Evolutionary conservation across 2,329 filamentous ascomycete genomes (phyloP).

Genomic region (Drechslerella coelobrocha): DNA sequence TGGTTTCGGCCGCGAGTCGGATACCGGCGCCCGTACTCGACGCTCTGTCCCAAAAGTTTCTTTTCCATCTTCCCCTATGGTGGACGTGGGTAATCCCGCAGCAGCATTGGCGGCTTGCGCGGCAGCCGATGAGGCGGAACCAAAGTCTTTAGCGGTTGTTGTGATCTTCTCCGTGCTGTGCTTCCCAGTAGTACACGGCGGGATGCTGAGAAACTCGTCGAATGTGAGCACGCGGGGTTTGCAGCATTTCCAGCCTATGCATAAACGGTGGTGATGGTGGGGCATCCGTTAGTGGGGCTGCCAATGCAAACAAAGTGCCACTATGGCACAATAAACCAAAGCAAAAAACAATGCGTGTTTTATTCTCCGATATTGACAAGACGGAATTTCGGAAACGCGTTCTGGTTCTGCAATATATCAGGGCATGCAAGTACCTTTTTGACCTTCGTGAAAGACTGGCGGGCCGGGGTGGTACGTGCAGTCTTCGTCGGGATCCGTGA

Average conservation of each 20-base stretch:
- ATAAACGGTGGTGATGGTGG: conserved; percentile 17
- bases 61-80: conserved; percentile 60
- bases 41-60: conserved; percentile 60
- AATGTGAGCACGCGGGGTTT: conserved; percentile 93
- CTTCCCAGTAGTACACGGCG: conserved; percentile 89
- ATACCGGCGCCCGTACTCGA: conserved; percentile 54
- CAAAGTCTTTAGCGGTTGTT: conserved; percentile 68
- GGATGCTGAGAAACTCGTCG: conserved; percentile 93
- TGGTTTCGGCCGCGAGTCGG: conserved; percentile 58
- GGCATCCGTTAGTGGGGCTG: conserved; percentile 39
- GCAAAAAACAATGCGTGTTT: not conserved
- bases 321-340: not conserved
- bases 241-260: conserved; percentile 95
- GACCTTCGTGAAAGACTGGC: conserved; percentile 94
- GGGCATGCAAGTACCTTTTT: conserved; percentile 75
- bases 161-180: conserved; percentile 84
- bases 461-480: conserved; percentile 93
- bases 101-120: conserved; percentile 57
- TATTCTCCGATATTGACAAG: too few relatives aligned
- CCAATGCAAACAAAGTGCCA: conserved; percentile 14
- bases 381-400: too few relatives aligned
- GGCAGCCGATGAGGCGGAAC: conserved; percentile 60
- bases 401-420: not conserved
- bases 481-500: conserved; percentile 78
- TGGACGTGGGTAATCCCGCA: conserved; percentile 51